Evolutionary conservation across 176 grass and related monocot species (phyloP), one percentile per base, ranked within the genome.

Genomic region (Triticum monococcum): DNA sequence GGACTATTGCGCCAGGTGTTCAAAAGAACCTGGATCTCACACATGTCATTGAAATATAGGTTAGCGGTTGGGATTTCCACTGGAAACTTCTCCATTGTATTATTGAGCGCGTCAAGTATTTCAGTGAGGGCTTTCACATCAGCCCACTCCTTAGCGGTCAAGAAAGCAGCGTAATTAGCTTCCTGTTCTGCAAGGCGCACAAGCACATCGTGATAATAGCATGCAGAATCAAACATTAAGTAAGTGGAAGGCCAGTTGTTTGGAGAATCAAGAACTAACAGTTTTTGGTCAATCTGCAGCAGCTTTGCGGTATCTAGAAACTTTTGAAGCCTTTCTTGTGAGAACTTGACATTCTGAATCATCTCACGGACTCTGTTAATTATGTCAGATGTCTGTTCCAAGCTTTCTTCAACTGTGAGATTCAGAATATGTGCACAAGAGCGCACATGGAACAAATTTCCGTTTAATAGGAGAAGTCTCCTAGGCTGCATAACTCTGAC

Each of bases 11-110:
- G 65, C 94, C 92, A 94, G 18, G 90, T 98, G 86, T 94, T 98
- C 75, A 98, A 88, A 89, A 98, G 92, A 64, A 96, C 68, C 91
- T 98, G 94, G 48, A 98, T 91, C 62, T 89, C 97, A 83, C 97
- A 98, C 67, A 98, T 91, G 79, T 98, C 97, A 88, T 96, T 98
- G 38, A 98, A 98, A 83, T 95, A 96, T 54, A 98, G 85, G 62
- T 96, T 98, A 41, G 91, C 90, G 82, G 97, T 98, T 1, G 92
- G 93, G 24, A 81, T 88, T 81, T 92, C 92, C 54, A 91, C 87
- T 25, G 92, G 90, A 52, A 96, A 98, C 86, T 98, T 98, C 65
- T 93, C 94, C 82, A 96, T 89, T 57, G 88, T 87, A 86, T 98
- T 87, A 80, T 98, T 96, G 56, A 98, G 63, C n/a, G 91, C 97